Evolutionary conservation across 176 grass and related monocot genomes (phyloP).

Genomic region (Musa troglodytarum): DNA sequence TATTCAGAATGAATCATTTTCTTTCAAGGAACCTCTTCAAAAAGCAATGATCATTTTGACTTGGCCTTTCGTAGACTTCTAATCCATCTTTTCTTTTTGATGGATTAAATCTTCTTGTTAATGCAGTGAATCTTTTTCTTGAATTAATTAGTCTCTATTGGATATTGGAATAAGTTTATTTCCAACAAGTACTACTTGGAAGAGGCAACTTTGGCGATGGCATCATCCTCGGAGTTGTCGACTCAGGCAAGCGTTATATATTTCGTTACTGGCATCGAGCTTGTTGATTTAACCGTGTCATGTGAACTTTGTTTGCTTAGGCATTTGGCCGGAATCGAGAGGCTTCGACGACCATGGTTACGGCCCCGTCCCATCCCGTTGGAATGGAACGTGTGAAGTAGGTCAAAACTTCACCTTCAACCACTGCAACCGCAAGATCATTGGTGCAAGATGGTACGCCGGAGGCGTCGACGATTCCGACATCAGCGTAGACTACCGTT

Average conservation of each 20-base stretch:
- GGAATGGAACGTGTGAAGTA: constrained; percentile 47
- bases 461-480: constrained; percentile 16
- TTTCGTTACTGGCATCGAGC: not conserved
- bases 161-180: no score
- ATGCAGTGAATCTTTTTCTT: no score
- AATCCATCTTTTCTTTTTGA: no score
- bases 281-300: constrained; percentile 15
- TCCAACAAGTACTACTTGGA: constrained; percentile 1
- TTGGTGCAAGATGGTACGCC: constrained; percentile 62
- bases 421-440: constrained; percentile 44
- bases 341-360: constrained; percentile 58
- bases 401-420: constrained; percentile 4
- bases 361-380: constrained; percentile 46
- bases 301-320: constrained; percentile 12
- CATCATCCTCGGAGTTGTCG: constrained; percentile 59
- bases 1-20: no score
- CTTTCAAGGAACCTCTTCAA: no score
- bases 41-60: no score
- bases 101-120: no score
- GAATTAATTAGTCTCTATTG: no score
- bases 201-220: constrained; percentile 40
- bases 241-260: constrained; percentile 31
- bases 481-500: constrained; percentile 21
- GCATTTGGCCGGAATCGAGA: constrained; percentile 77
- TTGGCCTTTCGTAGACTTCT: no score